Percentiles rank a stretch among this genome's conserved stretches.
phyloP scores from a whole-genome alignment of 495 filamentous ascomycete species.

The Penicillium turbatum region DNA sequence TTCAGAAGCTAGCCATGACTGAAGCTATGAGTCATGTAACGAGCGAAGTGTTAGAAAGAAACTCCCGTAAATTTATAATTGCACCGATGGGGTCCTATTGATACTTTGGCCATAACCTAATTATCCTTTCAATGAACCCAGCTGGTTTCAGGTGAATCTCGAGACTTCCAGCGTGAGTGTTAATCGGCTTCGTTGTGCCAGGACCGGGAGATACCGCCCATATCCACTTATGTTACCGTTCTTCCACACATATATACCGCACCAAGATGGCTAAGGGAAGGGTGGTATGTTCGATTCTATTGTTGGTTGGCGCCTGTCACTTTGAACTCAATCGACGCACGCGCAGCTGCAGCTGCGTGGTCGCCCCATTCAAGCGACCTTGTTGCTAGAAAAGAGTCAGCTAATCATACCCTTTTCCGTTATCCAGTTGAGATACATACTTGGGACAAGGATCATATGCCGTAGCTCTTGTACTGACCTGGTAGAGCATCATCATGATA shows the following conservation, averaged over 20 bases:
- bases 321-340: background rate
- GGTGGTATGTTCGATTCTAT: background rate
- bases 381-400: background rate
- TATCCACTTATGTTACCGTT: background rate
- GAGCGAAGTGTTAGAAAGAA: no score
- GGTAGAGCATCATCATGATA: background rate
- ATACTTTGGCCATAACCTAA: background rate
- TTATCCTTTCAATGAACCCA: background rate
- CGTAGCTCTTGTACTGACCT: background rate
- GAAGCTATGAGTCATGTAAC: no score
- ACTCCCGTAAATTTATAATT: constrained; percentile 5
- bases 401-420: background rate
- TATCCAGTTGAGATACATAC: background rate
- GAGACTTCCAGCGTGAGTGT: background rate
- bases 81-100: constrained; percentile 4
- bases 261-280: background rate
- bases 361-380: constrained; percentile 2
- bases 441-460: background rate
- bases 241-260: background rate
- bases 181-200: background rate
- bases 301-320: background rate
- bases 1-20: no score
- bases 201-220: background rate
- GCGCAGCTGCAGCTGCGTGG: background rate
- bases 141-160: constrained; percentile 1